Evolutionary conservation across 441 rosid species (phyloP), one percentile per base, ranked within the genome.

Genomic region (Gossypium laxum): DNA sequence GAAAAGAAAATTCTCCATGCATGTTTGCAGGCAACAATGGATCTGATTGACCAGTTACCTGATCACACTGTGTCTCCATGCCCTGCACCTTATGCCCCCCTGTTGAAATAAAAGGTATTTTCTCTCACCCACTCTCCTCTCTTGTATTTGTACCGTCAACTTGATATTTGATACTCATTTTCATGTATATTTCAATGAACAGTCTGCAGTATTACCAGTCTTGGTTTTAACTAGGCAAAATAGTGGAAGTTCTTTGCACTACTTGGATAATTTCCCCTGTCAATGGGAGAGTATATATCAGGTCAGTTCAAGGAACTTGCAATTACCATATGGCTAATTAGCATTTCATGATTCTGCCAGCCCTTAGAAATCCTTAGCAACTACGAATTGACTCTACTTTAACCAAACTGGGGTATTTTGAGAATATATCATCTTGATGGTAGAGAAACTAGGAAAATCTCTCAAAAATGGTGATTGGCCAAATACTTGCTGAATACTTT

Each of bases 1-100:
- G 98, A 93, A 82, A 93, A 93, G 94, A 91, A 86, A 82, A 91
- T 89, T 71, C 88, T 93, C 55, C 79, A 80, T 57, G 92, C 93
- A 57, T 93, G 96, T 81, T 78, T 91, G 78, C 81, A 77, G 82
- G 84, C 87, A 12, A 81, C 92, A 47, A 69, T 69, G 14, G 85
- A 85, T 76, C 74, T 93, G 81, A 82, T 88, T 68, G 80, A 77
- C 64, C 86, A 85, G 80, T 78, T 93, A 82, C 98, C 98, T 2
- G 93, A 91, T 81, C 74, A 81, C 71, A 80, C 82, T 68, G 63
- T 92, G 45, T 84, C 94, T 79, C 98, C 96, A 62, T 92, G 98
- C 80, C 98, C 93, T 18, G 89, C 96, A 68, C 87, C 91, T 34
- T 89, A 87, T 82, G 91, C 91, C 32, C 95, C 96, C 24, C 47